Conservation (phyloP, 2,329 filamentous ascomycete genomes). For the Pseudogymnoascus sp. region DNA sequence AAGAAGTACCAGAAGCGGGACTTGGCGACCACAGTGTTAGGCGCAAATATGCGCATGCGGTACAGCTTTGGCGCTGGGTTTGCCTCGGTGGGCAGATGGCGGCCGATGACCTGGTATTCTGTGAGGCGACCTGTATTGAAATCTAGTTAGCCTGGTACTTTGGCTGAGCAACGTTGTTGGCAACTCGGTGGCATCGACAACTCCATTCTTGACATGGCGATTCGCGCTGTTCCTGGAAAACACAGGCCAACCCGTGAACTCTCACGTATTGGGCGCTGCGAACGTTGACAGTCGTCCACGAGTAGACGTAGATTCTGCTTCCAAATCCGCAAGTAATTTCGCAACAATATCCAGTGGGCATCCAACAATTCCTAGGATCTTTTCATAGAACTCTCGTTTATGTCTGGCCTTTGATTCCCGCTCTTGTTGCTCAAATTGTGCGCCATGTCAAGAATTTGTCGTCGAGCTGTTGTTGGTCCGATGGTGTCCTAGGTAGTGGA, state of each 20-base stretch:
- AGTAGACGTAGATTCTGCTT: neutral
- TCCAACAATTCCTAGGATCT: neutral
- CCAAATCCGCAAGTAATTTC: neutral
- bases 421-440: neutral
- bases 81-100: constrained; percentile 94
- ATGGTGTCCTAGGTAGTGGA: neutral
- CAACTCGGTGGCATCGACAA: neutral
- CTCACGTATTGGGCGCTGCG: neutral
- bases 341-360: neutral
- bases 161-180: neutral
- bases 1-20: constrained; percentile 99
- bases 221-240: neutral
- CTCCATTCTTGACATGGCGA: neutral
- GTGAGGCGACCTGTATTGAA: constrained; percentile 80
- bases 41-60: constrained; percentile 99
- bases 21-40: constrained; percentile 97
- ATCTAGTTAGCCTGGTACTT: constrained; percentile 28
- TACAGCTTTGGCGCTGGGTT: constrained; percentile 98
- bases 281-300: neutral
- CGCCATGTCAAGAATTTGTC: constrained; percentile 3
- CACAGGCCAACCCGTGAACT: neutral
- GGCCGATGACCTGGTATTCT: constrained; percentile 99
- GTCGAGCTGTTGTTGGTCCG: neutral
- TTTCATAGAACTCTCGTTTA: neutral
- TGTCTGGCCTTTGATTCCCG: neutral